Evolutionary conservation across 1,284 basidiomycete species (phyloP).

Genomic region (Tylopilus sp.): DNA sequence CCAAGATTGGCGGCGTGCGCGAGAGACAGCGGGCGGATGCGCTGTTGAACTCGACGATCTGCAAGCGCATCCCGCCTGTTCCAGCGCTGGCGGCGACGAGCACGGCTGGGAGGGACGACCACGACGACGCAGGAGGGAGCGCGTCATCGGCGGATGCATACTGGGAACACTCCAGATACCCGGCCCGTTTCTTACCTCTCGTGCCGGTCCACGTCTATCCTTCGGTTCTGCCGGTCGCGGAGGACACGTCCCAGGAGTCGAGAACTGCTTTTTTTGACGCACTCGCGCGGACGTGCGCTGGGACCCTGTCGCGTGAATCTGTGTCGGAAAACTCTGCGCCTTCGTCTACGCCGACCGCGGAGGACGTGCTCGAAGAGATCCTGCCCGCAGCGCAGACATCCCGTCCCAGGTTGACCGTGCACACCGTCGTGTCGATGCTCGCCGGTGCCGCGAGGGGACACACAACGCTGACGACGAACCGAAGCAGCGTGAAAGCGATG

Average conservation of each 20-base stretch:
- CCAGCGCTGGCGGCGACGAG: neutral
- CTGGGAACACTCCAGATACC: slow-evolving; percentile 63
- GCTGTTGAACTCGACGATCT: slow-evolving; percentile 40
- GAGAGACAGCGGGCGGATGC: slow-evolving; percentile 58
- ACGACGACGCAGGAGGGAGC: neutral
- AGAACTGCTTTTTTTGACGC: slow-evolving; percentile 38
- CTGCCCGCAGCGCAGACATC: slow-evolving; percentile 35
- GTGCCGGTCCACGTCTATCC: slow-evolving; percentile 53
- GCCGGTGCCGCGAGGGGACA: slow-evolving; percentile 65
- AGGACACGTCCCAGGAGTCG: neutral
- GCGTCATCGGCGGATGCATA: slow-evolving; percentile 30
- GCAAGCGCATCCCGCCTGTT: neutral
- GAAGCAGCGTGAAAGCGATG: slow-evolving; percentile 70
- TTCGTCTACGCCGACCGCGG: neutral
- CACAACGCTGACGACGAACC: slow-evolving; percentile 80
- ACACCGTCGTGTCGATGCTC: slow-evolving; percentile 65
- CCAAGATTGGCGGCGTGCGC: slow-evolving; percentile 62
- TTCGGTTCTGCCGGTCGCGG: slow-evolving; percentile 15
- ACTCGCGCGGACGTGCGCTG: slow-evolving; percentile 46
- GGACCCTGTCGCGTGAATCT: slow-evolving; percentile 47
- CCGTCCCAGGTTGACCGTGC: slow-evolving; percentile 45
- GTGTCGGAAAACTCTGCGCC: slow-evolving; percentile 8
- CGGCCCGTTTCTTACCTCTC: slow-evolving; percentile 45
- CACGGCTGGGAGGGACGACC: neutral
- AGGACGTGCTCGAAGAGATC: slow-evolving; percentile 6